These are phyloP conservation scores for Saitozyma sp. DNA, from an alignment of 768 basidiomycete genomes.

Conservation along the genomic window DNA sequence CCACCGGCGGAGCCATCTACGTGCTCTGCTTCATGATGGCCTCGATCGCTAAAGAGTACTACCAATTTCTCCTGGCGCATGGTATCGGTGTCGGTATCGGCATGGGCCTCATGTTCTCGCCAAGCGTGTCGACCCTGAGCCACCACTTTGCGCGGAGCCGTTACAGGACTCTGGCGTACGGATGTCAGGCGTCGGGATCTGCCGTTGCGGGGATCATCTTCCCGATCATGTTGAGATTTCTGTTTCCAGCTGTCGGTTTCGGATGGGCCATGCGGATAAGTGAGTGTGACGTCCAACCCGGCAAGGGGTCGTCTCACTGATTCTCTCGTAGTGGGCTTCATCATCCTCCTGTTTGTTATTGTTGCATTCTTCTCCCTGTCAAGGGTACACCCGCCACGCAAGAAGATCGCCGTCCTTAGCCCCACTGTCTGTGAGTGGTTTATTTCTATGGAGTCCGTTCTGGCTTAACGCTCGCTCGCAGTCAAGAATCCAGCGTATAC, in stretches of 20 bases:
- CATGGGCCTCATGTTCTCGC: slow-evolving; percentile 37
- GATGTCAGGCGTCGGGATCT: slow-evolving; percentile 60
- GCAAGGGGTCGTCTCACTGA: slow-evolving; percentile 1
- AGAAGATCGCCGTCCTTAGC: slow-evolving; percentile 28
- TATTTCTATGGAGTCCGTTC: slow-evolving; percentile 61
- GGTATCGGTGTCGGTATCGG: slow-evolving; percentile 37
- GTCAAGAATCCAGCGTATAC: slow-evolving; percentile 62
- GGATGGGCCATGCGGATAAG: slow-evolving; percentile 59
- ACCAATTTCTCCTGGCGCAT: slow-evolving; percentile 27
- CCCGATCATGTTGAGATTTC: slow-evolving; percentile 61
- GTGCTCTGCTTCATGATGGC: slow-evolving; percentile 36
- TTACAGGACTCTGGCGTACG: slow-evolving; percentile 30
- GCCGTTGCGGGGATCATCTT: slow-evolving; percentile 69
- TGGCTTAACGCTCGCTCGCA: slow-evolving; percentile 64
- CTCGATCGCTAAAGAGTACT: slow-evolving; percentile 25
- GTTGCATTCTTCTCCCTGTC: slow-evolving; percentile 25
- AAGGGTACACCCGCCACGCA: slow-evolving; percentile 22
- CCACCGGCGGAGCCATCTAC: slow-evolving; percentile 23
- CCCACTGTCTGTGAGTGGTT: slow-evolving; percentile 53
- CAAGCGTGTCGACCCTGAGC: slow-evolving; percentile 28
- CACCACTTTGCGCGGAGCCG: slow-evolving; percentile 35
- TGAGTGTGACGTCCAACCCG: slow-evolving; percentile 6
- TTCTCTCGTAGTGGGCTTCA: slow-evolving; percentile 21
- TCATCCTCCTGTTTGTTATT: slow-evolving; percentile 19
- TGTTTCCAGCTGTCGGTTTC: slow-evolving; percentile 59